Conservation (phyloP, 148 eudicot species). For the Vaccinium myrtillus region DNA sequence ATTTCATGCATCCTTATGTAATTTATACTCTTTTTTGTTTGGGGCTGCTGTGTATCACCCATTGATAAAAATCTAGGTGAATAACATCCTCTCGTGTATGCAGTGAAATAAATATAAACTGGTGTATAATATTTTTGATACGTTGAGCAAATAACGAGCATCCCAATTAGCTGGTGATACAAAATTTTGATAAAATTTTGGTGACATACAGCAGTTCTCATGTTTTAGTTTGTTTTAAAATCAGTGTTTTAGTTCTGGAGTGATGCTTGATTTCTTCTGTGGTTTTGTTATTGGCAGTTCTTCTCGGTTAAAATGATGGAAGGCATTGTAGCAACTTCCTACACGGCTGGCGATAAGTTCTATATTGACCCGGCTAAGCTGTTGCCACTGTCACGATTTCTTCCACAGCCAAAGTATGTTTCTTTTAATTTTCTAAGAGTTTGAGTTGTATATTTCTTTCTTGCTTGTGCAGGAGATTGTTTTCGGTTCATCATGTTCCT, state of each 20-base stretch:
- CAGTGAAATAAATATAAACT: too few species aligned
- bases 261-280: neutral
- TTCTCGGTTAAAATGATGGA: conserved; percentile 85
- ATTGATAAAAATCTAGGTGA: too few species aligned
- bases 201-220: neutral
- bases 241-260: neutral
- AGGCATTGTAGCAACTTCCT: conserved; percentile 87
- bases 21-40: neutral
- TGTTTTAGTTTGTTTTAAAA: neutral
- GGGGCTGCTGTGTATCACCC: neutral
- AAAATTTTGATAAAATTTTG: neutral
- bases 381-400: conserved; percentile 86
- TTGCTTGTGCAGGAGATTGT: neutral
- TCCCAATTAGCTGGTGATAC: neutral
- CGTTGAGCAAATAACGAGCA: neutral
- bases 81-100: too few species aligned
- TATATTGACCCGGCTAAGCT: conserved; percentile 90
- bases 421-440: conserved; percentile 9
- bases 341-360: conserved; percentile 81
- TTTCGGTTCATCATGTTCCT: neutral
- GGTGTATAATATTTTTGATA: too few species aligned
- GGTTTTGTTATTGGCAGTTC: conserved; percentile 31
- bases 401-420: conserved; percentile 92
- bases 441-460: neutral
- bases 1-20: neutral